Evolutionary conservation across 1,284 basidiomycete species (phyloP).

Genomic region (Ceratobasidium sp.): DNA sequence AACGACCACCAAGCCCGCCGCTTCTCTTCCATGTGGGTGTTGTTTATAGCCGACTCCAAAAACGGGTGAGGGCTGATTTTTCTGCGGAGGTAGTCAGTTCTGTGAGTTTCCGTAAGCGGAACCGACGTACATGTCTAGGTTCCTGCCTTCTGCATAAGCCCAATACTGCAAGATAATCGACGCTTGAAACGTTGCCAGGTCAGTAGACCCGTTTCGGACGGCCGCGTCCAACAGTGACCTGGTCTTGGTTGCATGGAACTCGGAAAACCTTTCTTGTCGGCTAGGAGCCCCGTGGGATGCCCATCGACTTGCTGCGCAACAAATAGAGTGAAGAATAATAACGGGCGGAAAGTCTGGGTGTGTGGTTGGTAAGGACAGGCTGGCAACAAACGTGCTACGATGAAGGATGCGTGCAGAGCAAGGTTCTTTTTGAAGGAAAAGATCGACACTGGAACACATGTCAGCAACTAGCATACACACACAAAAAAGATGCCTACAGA

Average conservation of each 20-base stretch:
- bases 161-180: conserved; percentile 88
- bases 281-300: conserved; percentile 68
- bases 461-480: conserved; percentile 47
- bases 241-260: conserved; percentile 87
- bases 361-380: conserved; percentile 79
- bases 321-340: conserved; percentile 86
- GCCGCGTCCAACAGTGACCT: conserved; percentile 85
- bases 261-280: conserved; percentile 68
- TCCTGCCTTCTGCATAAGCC: conserved; percentile 87
- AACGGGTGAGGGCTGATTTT: conserved; percentile 32
- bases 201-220: conserved; percentile 85
- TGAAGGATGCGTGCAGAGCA: conserved; percentile 85
- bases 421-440: conserved; percentile 86
- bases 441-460: conserved; percentile 70
- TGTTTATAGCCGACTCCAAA: conserved; percentile 58
- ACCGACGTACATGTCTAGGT: conserved; percentile 92
- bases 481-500: conserved; percentile 66
- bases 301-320: conserved; percentile 87
- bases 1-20: conserved; percentile 91
- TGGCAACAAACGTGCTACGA: conserved; percentile 80
- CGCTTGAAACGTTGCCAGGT: conserved; percentile 86
- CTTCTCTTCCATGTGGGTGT: conserved; percentile 79
- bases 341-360: conserved; percentile 85
- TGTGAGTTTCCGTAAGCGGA: conserved; percentile 85
- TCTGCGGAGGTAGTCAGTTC: conserved; percentile 7